Evolutionary conservation across 2,329 filamentous ascomycete species (phyloP), one percentile per base, ranked within the genome.

Genomic region (Cladophialophora immunda): DNA sequence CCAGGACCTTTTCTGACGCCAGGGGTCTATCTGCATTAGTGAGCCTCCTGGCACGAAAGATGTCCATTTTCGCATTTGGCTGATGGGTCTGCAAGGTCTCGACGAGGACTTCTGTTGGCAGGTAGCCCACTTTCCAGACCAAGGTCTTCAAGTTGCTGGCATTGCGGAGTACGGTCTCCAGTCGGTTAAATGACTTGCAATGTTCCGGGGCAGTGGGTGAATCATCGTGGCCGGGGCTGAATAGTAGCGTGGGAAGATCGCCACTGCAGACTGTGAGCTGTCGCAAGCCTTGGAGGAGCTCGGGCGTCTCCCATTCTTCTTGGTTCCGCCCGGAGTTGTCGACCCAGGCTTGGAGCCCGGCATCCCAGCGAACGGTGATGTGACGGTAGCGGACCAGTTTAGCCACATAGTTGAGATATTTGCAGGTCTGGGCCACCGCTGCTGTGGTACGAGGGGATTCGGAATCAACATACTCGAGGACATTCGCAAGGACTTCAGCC

Each of bases 71-170:
- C 19, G 62, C 64, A 25, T 60, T 65, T 47, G 68, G 68, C 41
- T 72, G 70, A 47, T 67, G 29, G 27, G 36, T 45, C 25, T 58
- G 38, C 19, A 72, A 59, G 8, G 59, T 54, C n/a, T 67, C n/a
- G 32, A 69, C 47, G 3, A 70, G 15, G 1, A 36, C 53, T 2
- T 5, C 15, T 2, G 60, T 59, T 13, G 65, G 65, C 2, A 56
- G 38, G 25, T 32, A 38, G 38, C 22, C 30, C n/a, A n/a, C 17
- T 1, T 67, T 56, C 65, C 66, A 71, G 27, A 34, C 62, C 57
- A 71, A 38, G 6, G 58, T 58, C 32, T 65, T 68, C 45, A 71
- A 25, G 34, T 70, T 68, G 15, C 38, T 57, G 59, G 61, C 58
- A 17, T 64, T 34, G 38, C 19, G 22, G 30, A 70, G 32, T 47